These are phyloP conservation scores for Babesia bovis DNA, from an alignment of 169 alveolate genomes.

Conservation along the genomic window DNA sequence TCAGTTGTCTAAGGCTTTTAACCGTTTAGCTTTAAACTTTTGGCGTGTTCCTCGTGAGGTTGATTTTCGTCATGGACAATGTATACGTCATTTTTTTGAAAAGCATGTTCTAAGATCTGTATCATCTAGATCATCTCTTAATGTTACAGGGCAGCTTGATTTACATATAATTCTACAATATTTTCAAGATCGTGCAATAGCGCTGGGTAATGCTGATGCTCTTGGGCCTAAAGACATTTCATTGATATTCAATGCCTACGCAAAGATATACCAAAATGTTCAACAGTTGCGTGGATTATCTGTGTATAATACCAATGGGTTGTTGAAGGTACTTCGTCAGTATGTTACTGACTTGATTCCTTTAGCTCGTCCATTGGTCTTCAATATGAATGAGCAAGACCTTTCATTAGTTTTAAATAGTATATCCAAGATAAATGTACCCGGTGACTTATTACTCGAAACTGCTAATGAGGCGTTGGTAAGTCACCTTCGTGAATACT, in stretches of 20 bases:
- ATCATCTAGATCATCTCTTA: not conserved
- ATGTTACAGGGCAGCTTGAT: constrained; percentile 4
- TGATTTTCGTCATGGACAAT: not conserved
- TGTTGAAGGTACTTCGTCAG: not conserved
- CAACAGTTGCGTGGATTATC: constrained; percentile 8
- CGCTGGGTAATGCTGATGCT: constrained; percentile 7
- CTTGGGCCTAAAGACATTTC: constrained; percentile 44
- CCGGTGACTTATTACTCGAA: constrained; percentile 21
- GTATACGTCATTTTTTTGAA: constrained; percentile 33
- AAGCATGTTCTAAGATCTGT: constrained; percentile 25
- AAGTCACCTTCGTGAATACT: constrained; percentile 23
- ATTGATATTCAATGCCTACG: constrained; percentile 52
- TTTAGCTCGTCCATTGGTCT: constrained; percentile 17
- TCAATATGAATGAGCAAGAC: constrained; percentile 64
- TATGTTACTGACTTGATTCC: constrained; percentile 43
- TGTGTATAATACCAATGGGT: not conserved
- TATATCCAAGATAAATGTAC: constrained; percentile 36
- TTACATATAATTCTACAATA: constrained; percentile 9
- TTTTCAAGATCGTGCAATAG: constrained; percentile 22
- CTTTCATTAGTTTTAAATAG: constrained; percentile 59
- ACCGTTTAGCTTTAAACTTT: constrained; percentile 31
- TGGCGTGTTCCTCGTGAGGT: constrained; percentile 4
- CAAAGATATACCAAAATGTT: constrained; percentile 40
- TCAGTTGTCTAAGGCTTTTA: constrained; percentile 21
- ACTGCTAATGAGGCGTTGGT: constrained; percentile 21